Percentiles rank a stretch among this genome's conserved stretches.
Evolutionary conservation across 371 early-diverging fungal species (phyloP).

Genomic region (Circinella minor): DNA sequence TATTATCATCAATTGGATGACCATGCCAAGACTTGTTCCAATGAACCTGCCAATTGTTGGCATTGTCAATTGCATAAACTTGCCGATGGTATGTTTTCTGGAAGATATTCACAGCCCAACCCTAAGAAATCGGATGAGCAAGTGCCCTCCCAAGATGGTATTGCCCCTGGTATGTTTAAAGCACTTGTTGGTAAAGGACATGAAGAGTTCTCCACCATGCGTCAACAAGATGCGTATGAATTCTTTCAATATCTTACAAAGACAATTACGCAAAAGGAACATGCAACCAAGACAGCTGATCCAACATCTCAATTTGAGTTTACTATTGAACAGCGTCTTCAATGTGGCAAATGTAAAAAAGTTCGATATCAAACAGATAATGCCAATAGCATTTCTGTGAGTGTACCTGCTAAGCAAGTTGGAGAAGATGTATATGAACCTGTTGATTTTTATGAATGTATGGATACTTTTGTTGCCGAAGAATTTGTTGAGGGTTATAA

Average conservation of each 20-base stretch:
- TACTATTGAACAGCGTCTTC: conserved; percentile 77
- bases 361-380: conserved; percentile 76
- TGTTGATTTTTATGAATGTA: conserved; percentile 77
- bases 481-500: conserved; percentile 73
- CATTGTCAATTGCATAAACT: conserved; percentile 91
- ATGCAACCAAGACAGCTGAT: conserved; percentile 52
- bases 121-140: conserved; percentile 44
- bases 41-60: conserved; percentile 76
- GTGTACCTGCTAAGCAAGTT: conserved; percentile 70
- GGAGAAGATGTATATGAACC: conserved; percentile 54
- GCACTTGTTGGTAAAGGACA: conserved; percentile 86
- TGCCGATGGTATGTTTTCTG: conserved; percentile 88
- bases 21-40: conserved; percentile 71
- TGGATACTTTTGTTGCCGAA: conserved; percentile 63
- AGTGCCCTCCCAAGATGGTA: conserved; percentile 64
- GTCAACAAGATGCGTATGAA: conserved; percentile 98
- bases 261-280: conserved; percentile 77
- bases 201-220: conserved; percentile 93
- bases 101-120: conserved; percentile 75
- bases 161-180: conserved; percentile 92
- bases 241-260: conserved; percentile 84
- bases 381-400: conserved; percentile 71
- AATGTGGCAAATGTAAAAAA: conserved; percentile 81
- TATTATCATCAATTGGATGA: conserved; percentile 59
- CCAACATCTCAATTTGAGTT: conserved; percentile 84